Base-by-base conservation (phyloP, 768 basidiomycete species). In the Erythrobasidium yunnanense region DNA sequence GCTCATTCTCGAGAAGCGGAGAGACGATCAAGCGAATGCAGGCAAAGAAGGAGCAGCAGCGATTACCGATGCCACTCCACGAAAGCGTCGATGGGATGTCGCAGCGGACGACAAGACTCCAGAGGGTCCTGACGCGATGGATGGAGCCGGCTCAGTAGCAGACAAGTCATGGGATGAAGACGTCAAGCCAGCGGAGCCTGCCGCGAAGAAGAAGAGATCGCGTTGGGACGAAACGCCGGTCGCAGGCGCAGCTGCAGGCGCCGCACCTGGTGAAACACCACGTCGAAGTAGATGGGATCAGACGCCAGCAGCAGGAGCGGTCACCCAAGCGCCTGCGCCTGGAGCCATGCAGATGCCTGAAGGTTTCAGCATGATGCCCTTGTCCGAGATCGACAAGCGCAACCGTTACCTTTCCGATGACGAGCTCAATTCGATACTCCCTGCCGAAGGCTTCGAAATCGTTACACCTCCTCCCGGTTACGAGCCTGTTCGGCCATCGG, bases 201-300 rank as follows among this genome's bases (percentile, higher is more conserved):
- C 81, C 35, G 84, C 85, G 74, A 92, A 90, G 78, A 96, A 95
- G 77, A 85, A 88, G 66, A 85, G 90, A 70, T 96, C 92, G 65
- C 83, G 93, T 55, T 96, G 93, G 93, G 93, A 97, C 75, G 89
- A 90, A 53, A 83, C 90, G 0, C 90, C 92, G 20, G 82, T 85
- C 2, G 89, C 49, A 18, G 65, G 23, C 4, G 67, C 63, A 2
- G 47, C 66, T 2, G 4, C 79, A 62, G 71, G 74, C 33, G 70
- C 73, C 7, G 75, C 78, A 35, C 75, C 79, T 6, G 78, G 80
- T 42, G 85, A 88, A 70, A 83, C 86, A 18, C 87, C 88, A 29
- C 92, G 91, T 75, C 85, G 86, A 54, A 96, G 92, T 29, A 84
- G 92, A 55, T 99, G 93, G 95, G 95, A 99, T 76, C 90, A 95